Percentiles rank a stretch among this genome's conserved stretches.
These are phyloP conservation scores for Boeremia exigua DNA, from an alignment of 2,329 filamentous ascomycete genomes.

Conservation along the genomic window DNA sequence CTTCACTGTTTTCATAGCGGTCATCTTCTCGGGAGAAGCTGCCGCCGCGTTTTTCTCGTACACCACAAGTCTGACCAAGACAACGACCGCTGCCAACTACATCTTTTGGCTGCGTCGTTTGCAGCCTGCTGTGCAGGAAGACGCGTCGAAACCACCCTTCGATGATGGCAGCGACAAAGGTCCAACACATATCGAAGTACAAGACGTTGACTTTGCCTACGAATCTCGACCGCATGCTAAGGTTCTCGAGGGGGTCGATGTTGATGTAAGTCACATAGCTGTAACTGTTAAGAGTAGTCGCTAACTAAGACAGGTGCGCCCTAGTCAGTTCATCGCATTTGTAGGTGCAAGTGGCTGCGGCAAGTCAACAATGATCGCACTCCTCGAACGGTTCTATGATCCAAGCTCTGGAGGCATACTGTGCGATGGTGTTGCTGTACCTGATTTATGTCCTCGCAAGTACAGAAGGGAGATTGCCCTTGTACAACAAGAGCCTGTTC, in stretches of 20 bases:
- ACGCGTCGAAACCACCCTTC: slow-evolving; percentile 37
- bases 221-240: slow-evolving; percentile 77
- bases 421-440: slow-evolving; percentile 81
- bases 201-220: slow-evolving; percentile 80
- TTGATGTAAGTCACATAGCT: slow-evolving; percentile 52
- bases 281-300: neutral
- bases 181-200: slow-evolving; percentile 43
- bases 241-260: slow-evolving; percentile 81
- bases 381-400: slow-evolving; percentile 94
- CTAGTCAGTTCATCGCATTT: slow-evolving; percentile 81
- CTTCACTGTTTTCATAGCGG: slow-evolving; percentile 81
- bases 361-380: slow-evolving; percentile 89
- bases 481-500: slow-evolving; percentile 90
- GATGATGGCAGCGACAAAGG: slow-evolving; percentile 43
- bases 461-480: slow-evolving; percentile 86
- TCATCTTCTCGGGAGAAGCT: slow-evolving; percentile 55
- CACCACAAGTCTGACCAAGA: slow-evolving; percentile 95
- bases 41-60: slow-evolving; percentile 93
- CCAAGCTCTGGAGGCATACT: slow-evolving; percentile 79
- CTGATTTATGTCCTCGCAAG: slow-evolving; percentile 74
- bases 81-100: slow-evolving; percentile 77
- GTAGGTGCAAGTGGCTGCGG: slow-evolving; percentile 93
- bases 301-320: neutral
- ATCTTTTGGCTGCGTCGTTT: slow-evolving; percentile 52
- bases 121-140: slow-evolving; percentile 48